Percentiles rank a stretch among this genome's conserved stretches.
phyloP scores from a whole-genome alignment of 1,284 basidiomycete species.

The Cutaneotrichosporon dermatis region DNA sequence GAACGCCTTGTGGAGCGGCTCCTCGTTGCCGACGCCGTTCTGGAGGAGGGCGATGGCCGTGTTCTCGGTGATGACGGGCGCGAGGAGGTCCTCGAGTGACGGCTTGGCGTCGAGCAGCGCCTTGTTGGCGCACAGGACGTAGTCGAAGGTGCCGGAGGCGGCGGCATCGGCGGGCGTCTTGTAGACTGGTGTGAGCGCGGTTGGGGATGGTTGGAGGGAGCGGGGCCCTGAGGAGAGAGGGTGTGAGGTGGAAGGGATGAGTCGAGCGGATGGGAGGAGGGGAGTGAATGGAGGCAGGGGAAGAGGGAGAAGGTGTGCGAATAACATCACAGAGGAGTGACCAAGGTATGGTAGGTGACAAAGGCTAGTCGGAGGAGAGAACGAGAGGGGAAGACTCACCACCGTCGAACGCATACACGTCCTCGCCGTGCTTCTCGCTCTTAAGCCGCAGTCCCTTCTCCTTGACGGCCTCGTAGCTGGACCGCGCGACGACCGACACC shows the following conservation, averaged over 20 bases:
- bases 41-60: constrained; percentile 53
- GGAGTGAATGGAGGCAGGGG: too few species aligned
- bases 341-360: too few species aligned
- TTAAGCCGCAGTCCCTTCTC: constrained; percentile 42
- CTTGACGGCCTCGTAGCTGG: constrained; percentile 49
- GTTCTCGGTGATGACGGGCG: constrained; percentile 32
- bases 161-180: constrained; percentile 42
- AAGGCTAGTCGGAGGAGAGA: neutral
- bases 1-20: constrained; percentile 48
- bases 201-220: neutral
- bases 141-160: constrained; percentile 37
- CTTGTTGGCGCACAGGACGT: constrained; percentile 49
- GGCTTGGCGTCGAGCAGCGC: constrained; percentile 45
- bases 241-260: too few species aligned
- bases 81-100: constrained; percentile 41
- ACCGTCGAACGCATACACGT: constrained; percentile 41
- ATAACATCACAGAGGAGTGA: too few species aligned
- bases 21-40: constrained; percentile 54
- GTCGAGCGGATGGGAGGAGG: too few species aligned
- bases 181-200: constrained; percentile 32
- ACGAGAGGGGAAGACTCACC: constrained; percentile 26
- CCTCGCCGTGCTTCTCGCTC: constrained; percentile 40
- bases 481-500: constrained; percentile 51
- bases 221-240: neutral
- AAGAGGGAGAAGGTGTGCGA: too few species aligned